Evolutionary conservation across 2,329 filamentous ascomycete genomes (phyloP).

Genomic region (Trichoderma simmonsii): DNA sequence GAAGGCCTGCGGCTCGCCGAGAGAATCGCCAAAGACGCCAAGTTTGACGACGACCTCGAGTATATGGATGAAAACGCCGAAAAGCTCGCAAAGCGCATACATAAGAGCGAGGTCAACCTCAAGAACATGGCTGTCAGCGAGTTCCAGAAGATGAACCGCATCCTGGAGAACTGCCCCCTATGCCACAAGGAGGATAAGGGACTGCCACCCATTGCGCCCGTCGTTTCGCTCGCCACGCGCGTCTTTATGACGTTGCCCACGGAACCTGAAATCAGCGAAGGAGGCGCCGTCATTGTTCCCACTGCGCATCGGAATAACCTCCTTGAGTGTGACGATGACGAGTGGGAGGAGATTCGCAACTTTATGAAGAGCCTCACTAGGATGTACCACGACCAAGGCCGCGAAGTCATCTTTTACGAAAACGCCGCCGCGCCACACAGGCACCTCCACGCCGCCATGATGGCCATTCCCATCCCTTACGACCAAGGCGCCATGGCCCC

Average conservation of each 20-base stretch:
- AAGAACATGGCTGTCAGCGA: constrained; percentile 84
- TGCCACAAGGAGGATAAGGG: constrained; percentile 85
- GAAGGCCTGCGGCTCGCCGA: constrained; percentile 83
- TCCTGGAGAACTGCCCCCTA: constrained; percentile 82
- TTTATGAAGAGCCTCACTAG: constrained; percentile 97
- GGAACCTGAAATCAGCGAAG: constrained; percentile 79
- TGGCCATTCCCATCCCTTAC: constrained; percentile 83
- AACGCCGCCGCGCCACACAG: constrained; percentile 81
- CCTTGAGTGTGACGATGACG: constrained; percentile 96
- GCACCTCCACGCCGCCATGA: constrained; percentile 79
- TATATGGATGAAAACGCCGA: constrained; percentile 97
- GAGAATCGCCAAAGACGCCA: constrained; percentile 87
- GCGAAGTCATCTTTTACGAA: constrained; percentile 95
- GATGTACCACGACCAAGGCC: constrained; percentile 90
- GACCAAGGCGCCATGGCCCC: constrained; percentile 87
- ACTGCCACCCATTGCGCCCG: constrained; percentile 73
- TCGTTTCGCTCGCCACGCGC: constrained; percentile 81
- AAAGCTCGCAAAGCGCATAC: constrained; percentile 81
- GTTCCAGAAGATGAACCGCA: constrained; percentile 83
- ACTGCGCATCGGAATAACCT: constrained; percentile 84
- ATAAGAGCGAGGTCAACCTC: constrained; percentile 83
- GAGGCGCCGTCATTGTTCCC: constrained; percentile 84
- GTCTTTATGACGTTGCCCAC: constrained; percentile 87
- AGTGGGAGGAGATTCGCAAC: constrained; percentile 98
- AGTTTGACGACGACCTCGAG: constrained; percentile 88